Conservation (phyloP, 768 basidiomycete species). For the Suillus brevipes region DNA sequence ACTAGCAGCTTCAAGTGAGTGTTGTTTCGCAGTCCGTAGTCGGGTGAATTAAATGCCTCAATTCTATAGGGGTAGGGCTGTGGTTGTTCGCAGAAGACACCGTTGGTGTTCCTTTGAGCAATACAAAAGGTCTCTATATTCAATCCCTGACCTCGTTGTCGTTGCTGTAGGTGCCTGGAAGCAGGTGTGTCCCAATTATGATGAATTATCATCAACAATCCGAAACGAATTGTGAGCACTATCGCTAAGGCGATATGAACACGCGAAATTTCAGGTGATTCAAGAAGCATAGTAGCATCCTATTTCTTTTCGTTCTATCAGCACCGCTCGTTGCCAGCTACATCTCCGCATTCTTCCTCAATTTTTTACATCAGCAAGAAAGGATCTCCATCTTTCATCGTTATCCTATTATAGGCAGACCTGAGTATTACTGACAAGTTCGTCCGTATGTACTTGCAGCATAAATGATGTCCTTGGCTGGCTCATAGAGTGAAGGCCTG, state of each 20-base stretch:
- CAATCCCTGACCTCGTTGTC: neutral
- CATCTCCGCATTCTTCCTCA: neutral
- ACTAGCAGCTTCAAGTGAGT: constrained; percentile 34
- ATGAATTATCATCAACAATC: neutral
- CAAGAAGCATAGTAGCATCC: neutral
- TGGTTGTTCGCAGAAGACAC: constrained; percentile 38
- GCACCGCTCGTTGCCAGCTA: neutral
- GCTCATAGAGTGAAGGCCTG: neutral
- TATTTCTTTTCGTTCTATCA: neutral
- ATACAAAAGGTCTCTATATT: constrained; percentile 8
- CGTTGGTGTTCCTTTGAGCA: constrained; percentile 20
- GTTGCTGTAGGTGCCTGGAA: neutral
- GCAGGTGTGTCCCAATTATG: neutral
- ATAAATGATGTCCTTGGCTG: neutral
- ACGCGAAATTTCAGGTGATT: neutral
- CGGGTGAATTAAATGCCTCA: neutral
- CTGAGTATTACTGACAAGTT: neutral
- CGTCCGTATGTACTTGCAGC: neutral
- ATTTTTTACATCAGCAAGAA: neutral
- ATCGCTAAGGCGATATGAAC: neutral
- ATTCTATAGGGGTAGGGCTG: constrained; percentile 41
- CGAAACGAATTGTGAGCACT: neutral
- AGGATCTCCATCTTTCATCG: neutral
- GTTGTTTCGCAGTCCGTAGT: neutral
- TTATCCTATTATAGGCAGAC: neutral